These are phyloP conservation scores for Styphnolobium japonicum DNA, from an alignment of 306 rosid genomes.

Conservation along the genomic window DNA sequence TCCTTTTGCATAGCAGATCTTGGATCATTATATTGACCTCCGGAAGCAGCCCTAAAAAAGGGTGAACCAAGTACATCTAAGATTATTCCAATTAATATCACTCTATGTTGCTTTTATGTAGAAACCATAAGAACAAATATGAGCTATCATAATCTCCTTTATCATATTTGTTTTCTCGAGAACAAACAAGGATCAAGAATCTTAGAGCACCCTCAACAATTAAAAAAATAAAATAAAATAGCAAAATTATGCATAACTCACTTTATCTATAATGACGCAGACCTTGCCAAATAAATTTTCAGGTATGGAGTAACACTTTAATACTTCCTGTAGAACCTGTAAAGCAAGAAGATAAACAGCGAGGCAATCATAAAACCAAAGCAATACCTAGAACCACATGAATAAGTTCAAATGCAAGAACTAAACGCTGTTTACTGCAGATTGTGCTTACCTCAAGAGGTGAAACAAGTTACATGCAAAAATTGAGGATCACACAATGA, in stretches of 20 bases:
- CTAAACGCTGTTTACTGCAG: neutral
- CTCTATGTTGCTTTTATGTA: neutral
- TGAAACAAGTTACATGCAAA: conserved; percentile 12
- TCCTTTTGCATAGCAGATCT: neutral
- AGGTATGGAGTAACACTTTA: conserved; percentile 65
- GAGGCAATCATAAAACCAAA: conserved; percentile 7
- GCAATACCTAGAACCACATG: conserved; percentile 15
- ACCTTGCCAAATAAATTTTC: conserved; percentile 82
- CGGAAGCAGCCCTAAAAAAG: neutral
- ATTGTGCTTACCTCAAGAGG: neutral
- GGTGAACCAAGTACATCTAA: neutral
- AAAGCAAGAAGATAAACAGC: conserved; percentile 21
- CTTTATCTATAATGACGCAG: conserved; percentile 96
- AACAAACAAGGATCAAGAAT: conserved; percentile 16
- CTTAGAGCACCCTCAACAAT: conserved; percentile 9
- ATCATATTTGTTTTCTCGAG: neutral
- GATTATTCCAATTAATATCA: neutral
- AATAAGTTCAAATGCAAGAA: conserved; percentile 7
- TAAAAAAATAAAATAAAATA: conserved; percentile 12
- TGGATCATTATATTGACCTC: neutral
- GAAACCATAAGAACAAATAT: neutral
- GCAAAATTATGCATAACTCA: conserved; percentile 38
- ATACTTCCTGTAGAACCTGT: conserved; percentile 89
- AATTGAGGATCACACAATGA: neutral
- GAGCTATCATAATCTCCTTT: neutral